Percentiles rank a stretch among this genome's conserved stretches.
Evolutionary conservation across 202 grass and related monocot genomes (phyloP).

Genomic region (Bolboschoenoplectus hybrid): DNA sequence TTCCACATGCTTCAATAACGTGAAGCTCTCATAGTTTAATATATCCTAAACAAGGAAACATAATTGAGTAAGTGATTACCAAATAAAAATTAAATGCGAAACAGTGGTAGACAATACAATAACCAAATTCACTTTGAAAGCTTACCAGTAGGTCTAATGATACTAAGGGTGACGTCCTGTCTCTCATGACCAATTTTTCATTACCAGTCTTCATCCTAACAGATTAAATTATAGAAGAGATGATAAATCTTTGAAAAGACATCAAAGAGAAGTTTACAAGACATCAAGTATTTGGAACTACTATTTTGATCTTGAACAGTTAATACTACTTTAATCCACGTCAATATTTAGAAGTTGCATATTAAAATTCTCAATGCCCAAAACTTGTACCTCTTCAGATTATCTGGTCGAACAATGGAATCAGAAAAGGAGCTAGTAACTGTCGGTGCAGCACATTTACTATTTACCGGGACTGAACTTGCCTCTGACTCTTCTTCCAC

Average conservation of each 20-base stretch:
- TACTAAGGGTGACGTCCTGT: constrained; percentile 12
- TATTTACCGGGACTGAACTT: constrained; percentile 40
- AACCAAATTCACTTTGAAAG: not conserved
- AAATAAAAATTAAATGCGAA: not conserved
- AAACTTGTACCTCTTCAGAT: constrained; percentile 5
- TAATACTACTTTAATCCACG: not conserved
- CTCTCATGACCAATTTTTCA: constrained; percentile 24
- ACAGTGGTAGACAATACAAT: not conserved
- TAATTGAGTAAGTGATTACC: not conserved
- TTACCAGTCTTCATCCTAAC: constrained; percentile 3
- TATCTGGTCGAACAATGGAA: constrained; percentile 26
- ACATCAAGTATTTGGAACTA: not conserved
- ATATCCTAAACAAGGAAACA: constrained; percentile 42
- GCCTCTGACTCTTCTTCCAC: constrained; percentile 52
- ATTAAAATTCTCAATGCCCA: not conserved
- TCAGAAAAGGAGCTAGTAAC: constrained; percentile 24
- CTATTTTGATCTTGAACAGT: not conserved
- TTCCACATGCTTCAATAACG: constrained; percentile 26
- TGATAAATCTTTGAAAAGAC: constrained; percentile 17
- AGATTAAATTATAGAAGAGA: constrained; percentile 24
- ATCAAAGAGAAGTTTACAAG: not conserved
- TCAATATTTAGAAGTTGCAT: not conserved
- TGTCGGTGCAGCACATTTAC: constrained; percentile 10
- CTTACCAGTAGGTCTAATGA: constrained; percentile 40
- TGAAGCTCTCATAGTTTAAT: constrained; percentile 40